These are phyloP conservation scores for Halocafeteria seosinensis DNA, from an alignment of 108 stramenopile species.

Conservation along the genomic window DNA sequence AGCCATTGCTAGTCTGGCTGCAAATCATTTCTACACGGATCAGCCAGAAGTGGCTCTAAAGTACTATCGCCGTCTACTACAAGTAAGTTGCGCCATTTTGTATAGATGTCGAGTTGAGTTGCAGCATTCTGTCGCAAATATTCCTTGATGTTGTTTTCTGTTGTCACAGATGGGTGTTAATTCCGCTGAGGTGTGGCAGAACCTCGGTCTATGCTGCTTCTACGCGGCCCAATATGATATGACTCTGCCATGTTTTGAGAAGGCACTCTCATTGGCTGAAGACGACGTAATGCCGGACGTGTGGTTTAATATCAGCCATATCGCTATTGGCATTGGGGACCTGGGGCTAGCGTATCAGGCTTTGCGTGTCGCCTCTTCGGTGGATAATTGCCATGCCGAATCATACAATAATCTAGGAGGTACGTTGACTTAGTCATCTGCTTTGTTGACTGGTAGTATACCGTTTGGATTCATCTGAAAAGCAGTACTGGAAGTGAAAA, in stretches of 20 bases:
- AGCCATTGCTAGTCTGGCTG: slow-evolving; percentile 39
- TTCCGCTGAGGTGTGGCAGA: slow-evolving; percentile 41
- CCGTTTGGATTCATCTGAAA: no score
- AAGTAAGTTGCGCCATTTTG: no score
- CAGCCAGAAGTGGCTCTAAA: slow-evolving; percentile 45
- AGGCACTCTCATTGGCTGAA: slow-evolving; percentile 24
- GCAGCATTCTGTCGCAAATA: no score
- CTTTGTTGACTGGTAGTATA: no score
- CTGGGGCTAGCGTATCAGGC: slow-evolving; percentile 41
- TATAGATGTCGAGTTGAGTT: no score
- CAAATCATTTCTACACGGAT: slow-evolving; percentile 43
- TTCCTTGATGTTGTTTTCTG: no score
- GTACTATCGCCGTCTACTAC: slow-evolving; percentile 40
- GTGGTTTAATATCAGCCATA: slow-evolving; percentile 40
- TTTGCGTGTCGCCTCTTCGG: slow-evolving; percentile 31
- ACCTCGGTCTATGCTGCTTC: slow-evolving; percentile 44
- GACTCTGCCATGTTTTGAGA: slow-evolving; percentile 41
- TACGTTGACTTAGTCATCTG: no score
- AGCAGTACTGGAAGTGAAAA: slow-evolving; percentile 38
- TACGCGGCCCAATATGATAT: slow-evolving; percentile 43
- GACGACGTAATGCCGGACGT: slow-evolving; percentile 33
- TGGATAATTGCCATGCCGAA: slow-evolving; percentile 31
- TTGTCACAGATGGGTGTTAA: slow-evolving; percentile 43
- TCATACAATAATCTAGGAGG: slow-evolving; percentile 33
- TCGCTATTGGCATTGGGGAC: slow-evolving; percentile 41